These are phyloP conservation scores for Emmonsiellopsis sp. DNA, from an alignment of 2,329 filamentous ascomycete species.

Conservation along the genomic window DNA sequence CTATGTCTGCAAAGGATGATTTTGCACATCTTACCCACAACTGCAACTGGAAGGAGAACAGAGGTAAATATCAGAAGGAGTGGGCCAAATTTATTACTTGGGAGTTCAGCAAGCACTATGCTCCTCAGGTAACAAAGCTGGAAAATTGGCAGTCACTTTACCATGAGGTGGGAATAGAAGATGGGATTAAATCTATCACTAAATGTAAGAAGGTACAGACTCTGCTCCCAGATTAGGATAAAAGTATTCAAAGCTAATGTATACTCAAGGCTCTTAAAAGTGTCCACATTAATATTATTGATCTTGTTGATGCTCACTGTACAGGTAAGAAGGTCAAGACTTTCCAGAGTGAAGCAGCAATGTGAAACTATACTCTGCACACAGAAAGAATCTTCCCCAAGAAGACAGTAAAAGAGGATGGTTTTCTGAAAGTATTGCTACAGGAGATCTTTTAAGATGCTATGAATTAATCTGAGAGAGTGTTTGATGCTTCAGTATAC, in stretches of 20 bases:
- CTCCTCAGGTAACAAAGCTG: not conserved
- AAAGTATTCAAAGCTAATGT: not conserved
- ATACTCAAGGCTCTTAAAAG: constrained; percentile 11
- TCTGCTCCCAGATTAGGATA: not conserved
- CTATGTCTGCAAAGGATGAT: not conserved
- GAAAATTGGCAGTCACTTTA: not conserved
- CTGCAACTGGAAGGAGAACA: not conserved
- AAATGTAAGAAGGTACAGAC: not conserved
- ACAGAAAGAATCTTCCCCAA: constrained; percentile 12
- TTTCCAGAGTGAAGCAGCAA: constrained; percentile 6
- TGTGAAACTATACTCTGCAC: constrained; percentile 8
- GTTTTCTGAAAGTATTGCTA: constrained; percentile 11
- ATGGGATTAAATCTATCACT: not conserved
- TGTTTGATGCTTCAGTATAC: no score
- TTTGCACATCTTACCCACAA: not conserved
- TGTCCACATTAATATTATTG: constrained; percentile 11
- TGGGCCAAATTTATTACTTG: not conserved
- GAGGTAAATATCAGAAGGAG: not conserved
- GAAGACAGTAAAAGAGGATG: constrained; percentile 10
- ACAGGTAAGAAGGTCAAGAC: constrained; percentile 8
- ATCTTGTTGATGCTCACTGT: constrained; percentile 10
- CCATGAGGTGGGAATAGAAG: not conserved
- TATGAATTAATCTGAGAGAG: no score
- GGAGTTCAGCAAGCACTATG: not conserved
- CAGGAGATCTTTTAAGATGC: constrained; percentile 4